phyloP scores from a whole-genome alignment of 306 rosid genomes.

The Purshia tridentata region DNA sequence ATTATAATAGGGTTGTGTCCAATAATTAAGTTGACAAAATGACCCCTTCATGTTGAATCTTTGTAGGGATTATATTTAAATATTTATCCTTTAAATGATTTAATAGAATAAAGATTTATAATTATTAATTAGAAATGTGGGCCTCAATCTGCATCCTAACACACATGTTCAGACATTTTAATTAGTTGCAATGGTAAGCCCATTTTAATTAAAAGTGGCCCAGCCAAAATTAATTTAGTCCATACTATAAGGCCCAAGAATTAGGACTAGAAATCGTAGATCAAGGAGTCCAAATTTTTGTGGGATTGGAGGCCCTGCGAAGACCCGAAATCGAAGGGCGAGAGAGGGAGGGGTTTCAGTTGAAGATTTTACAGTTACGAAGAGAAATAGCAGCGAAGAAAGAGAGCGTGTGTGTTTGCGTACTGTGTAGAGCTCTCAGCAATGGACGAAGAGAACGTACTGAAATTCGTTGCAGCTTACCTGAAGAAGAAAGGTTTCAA shows the following conservation, averaged over 20 bases:
- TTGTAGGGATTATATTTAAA: not conserved
- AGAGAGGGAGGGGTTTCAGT: conserved; percentile 3
- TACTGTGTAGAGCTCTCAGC: not conserved
- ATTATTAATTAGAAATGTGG: not conserved
- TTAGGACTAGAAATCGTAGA: too few species aligned
- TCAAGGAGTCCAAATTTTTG: not conserved
- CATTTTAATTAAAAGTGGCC: too few species aligned
- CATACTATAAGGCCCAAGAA: too few species aligned
- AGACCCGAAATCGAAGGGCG: not conserved
- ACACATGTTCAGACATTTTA: not conserved
- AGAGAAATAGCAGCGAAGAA: not conserved
- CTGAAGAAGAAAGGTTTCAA: conserved; percentile 75
- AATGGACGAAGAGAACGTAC: conserved; percentile 71
- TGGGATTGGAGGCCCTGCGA: not conserved
- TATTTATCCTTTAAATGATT: too few species aligned
- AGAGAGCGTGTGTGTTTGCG: not conserved
- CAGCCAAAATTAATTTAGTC: too few species aligned
- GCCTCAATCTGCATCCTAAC: not conserved
- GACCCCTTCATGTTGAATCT: not conserved
- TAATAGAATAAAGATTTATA: too few species aligned
- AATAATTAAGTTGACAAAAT: not conserved
- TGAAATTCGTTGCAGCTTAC: conserved; percentile 52
- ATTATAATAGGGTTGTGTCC: too few species aligned
- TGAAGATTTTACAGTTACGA: not conserved
- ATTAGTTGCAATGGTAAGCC: too few species aligned